Conservation (phyloP, 2,329 filamentous ascomycete genomes). For the Beauveria brongniartii region DNA sequence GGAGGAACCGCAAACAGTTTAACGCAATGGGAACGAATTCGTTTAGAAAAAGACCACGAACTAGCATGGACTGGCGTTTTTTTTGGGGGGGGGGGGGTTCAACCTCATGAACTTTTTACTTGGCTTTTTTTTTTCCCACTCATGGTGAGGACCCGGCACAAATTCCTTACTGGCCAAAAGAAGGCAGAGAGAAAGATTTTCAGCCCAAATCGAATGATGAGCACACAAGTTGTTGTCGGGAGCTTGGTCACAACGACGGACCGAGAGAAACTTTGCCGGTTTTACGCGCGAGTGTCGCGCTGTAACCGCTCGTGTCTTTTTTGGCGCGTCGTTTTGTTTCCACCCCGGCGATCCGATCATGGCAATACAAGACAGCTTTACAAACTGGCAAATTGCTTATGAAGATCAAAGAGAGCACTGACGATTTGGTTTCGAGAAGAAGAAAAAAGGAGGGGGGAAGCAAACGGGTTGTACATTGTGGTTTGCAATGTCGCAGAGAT, state of each 20-base stretch:
- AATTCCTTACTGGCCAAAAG: too few relatives aligned
- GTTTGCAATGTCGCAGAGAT: neutral
- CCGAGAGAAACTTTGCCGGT: slow-evolving; percentile 15
- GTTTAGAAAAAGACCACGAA: neutral
- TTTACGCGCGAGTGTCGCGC: slow-evolving; percentile 19
- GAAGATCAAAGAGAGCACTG: slow-evolving; percentile 57
- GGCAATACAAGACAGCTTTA: slow-evolving; percentile 12
- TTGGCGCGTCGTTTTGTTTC: slow-evolving; percentile 11
- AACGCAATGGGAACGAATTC: neutral
- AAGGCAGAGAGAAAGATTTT: neutral
- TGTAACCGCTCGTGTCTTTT: slow-evolving; percentile 30
- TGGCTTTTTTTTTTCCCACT: neutral
- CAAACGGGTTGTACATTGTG: neutral
- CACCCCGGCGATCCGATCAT: slow-evolving; percentile 30
- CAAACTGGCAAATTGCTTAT: slow-evolving; percentile 15
- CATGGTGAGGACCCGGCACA: neutral
- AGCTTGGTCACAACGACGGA: slow-evolving; percentile 13
- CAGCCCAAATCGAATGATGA: slow-evolving; percentile 39
- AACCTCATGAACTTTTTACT: neutral
- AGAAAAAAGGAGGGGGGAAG: neutral
- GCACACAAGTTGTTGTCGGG: slow-evolving; percentile 25
- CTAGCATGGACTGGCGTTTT: slow-evolving; percentile 9
- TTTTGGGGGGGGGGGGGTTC: slow-evolving; percentile 3
- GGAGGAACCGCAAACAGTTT: slow-evolving; percentile 3
- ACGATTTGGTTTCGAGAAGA: slow-evolving; percentile 25